Conservation (phyloP, 257 asterid genomes). For the Verbascum thapsus region DNA sequence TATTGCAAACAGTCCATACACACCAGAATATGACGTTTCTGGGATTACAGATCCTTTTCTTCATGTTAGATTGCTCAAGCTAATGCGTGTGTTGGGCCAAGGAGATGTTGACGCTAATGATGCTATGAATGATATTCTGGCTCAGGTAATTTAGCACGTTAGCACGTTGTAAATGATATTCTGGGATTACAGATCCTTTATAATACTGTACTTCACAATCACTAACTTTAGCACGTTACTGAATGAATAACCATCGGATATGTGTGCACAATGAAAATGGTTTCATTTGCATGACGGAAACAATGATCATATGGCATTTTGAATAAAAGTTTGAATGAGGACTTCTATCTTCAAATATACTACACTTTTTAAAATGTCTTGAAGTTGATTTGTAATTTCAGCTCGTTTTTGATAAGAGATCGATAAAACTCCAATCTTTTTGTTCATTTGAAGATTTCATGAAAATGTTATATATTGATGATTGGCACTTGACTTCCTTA, state of each 20-base stretch:
- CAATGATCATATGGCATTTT: background rate
- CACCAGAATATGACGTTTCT: slow-evolving; percentile 87
- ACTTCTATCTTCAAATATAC: background rate
- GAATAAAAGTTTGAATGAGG: background rate
- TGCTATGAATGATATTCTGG: slow-evolving; percentile 87
- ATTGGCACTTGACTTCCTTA: slow-evolving; percentile 17
- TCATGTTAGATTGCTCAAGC: slow-evolving; percentile 74
- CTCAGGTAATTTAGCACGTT: slow-evolving; percentile 64
- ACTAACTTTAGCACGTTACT: slow-evolving; percentile 18
- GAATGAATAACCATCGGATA: slow-evolving; percentile 3
- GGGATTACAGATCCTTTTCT: slow-evolving; percentile 93
- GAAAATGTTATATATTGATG: background rate
- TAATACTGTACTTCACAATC: background rate
- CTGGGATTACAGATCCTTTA: no score
- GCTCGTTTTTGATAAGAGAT: background rate
- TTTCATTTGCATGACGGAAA: background rate
- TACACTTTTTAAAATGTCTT: background rate
- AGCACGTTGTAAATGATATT: no score
- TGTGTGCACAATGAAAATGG: background rate
- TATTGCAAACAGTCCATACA: slow-evolving; percentile 79
- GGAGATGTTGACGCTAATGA: slow-evolving; percentile 93
- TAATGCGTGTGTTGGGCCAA: slow-evolving; percentile 74
- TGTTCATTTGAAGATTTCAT: background rate
- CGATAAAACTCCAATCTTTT: no score
- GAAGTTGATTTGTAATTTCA: background rate